A percentile compares a stretch with the other conserved stretches of the same genome.
These are phyloP conservation scores for Ogataea ramenticola DNA, from an alignment of 805 yeast genomes.

Conservation along the genomic window DNA sequence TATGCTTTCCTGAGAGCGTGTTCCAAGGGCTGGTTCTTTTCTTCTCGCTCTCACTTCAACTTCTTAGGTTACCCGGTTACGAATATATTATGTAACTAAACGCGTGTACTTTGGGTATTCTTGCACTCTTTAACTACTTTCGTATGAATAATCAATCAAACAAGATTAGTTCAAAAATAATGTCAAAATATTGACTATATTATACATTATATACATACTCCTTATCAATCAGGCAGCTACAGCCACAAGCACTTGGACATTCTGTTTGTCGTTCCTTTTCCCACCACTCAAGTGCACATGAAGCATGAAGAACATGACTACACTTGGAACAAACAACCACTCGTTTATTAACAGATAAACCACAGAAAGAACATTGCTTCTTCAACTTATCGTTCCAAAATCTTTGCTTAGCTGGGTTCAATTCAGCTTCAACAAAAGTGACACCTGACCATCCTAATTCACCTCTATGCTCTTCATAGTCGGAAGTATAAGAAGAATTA, in stretches of 20 bases:
- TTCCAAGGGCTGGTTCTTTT: too few relatives aligned
- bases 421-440: conserved; percentile 13
- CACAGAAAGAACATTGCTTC: conserved; percentile 61
- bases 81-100: too few relatives aligned
- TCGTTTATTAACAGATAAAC: conserved; percentile 48
- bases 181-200: too few relatives aligned
- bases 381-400: conserved; percentile 10
- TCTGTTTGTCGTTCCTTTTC: conserved; percentile 33
- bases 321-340: conserved; percentile 66
- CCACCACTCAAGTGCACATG: conserved; percentile 85
- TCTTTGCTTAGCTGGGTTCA: background rate
- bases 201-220: background rate
- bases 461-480: conserved; percentile 17
- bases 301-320: conserved; percentile 71
- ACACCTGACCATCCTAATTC: conserved; percentile 20
- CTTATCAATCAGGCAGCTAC: conserved; percentile 43
- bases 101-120: too few relatives aligned
- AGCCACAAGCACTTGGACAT: conserved; percentile 86
- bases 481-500: background rate
- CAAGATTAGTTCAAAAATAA: too few relatives aligned
- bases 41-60: too few relatives aligned
- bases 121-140: too few relatives aligned
- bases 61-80: too few relatives aligned
- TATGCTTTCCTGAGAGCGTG: too few relatives aligned
- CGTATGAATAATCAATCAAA: too few relatives aligned